Percentiles rank a stretch among this genome's conserved stretches.
Evolutionary conservation across 1,139 yeast species (phyloP).

Genomic region (Saccharomyces hybrid): DNA sequence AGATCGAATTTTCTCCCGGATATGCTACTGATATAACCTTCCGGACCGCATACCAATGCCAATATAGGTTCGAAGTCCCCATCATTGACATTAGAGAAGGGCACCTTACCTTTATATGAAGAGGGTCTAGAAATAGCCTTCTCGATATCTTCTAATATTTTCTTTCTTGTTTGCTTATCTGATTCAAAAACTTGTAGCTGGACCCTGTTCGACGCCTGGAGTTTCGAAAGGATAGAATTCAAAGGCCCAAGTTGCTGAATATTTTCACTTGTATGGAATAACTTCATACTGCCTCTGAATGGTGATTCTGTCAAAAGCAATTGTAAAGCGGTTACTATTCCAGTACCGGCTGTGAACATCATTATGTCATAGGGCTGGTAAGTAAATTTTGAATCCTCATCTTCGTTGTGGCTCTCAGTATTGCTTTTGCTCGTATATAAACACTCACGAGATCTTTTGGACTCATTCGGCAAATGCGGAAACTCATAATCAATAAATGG

Average conservation of each 20-base stretch:
- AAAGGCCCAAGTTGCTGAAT: conserved; percentile 52
- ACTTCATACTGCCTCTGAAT: conserved; percentile 55
- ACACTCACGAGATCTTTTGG: conserved; percentile 56
- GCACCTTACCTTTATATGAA: conserved; percentile 10
- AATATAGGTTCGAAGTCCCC: conserved; percentile 13
- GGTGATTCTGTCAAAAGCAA: conserved; percentile 64
- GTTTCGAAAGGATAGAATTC: conserved; percentile 50
- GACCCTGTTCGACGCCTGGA: conserved; percentile 65
- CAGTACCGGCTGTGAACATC: conserved; percentile 78
- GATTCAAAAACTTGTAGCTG: conserved; percentile 48
- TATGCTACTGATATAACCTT: conserved; percentile 63
- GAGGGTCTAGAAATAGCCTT: conserved; percentile 16
- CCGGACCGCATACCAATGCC: conserved; percentile 79
- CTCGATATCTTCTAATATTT: conserved; percentile 39
- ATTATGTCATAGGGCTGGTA: conserved; percentile 53
- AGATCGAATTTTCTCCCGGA: conserved; percentile 54
- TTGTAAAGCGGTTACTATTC: conserved; percentile 78
- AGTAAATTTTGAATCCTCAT: conserved; percentile 32
- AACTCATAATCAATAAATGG: conserved; percentile 67
- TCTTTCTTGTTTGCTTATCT: conserved; percentile 10
- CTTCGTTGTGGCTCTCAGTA: conserved; percentile 19
- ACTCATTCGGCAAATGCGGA: conserved; percentile 53
- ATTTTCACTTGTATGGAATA: conserved; percentile 59
- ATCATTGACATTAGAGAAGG: conserved; percentile 27
- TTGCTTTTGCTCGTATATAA: conserved; percentile 39